Base-by-base conservation (phyloP, 176 grass and related monocot species). In the Oryza rufipogon region DNA sequence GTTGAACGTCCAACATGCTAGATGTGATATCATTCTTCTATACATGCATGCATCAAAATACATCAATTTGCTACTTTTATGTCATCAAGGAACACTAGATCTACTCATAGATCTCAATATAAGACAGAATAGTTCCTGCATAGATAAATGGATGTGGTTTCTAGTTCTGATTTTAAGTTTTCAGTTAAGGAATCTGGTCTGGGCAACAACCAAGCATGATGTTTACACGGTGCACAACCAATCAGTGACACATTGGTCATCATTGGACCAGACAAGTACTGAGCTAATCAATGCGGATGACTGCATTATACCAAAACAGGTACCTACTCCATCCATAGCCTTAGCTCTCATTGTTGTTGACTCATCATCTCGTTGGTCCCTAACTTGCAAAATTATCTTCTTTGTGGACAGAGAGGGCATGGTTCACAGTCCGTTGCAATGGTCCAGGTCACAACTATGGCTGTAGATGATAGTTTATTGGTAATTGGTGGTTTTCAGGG, bases 131-230 rank as follows among this genome's bases (percentile, higher is more conserved):
- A 72, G 32, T 17, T 49, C 67, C 9, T 80, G 2, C 2, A 48
- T 33, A 36, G 66, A 70, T 81, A 19, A 13, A 82, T 4, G 19
- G 32, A 76, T 75, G 44, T 75, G 51, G 56, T 66, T 82, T 20
- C 63, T 38, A 74, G 26, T 84, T 76, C 33, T 85, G 51, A 71
- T 65, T 60, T 85, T 16, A 61, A 70, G 36, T 87, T 47, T 80
- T 51, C 90, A 96, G 96, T 73, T 99, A 74, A 92, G 96, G 86
- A 96, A 99, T 80, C 82, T 99, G 70, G 70, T 99, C 64, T 99
- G 93, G 96, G 93, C 93, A 39, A 92, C 93, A 68, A 92, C 91
- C 25, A 99, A 99, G 82, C 96, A 99, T 92, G 96, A 99, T 70
- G 93, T 96, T 80, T 99, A 99, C 76, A 92, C 87, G 20, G 71